phyloP scores from a whole-genome alignment of 371 early-diverging fungal species.

The Choanephora cucurbitarum region DNA sequence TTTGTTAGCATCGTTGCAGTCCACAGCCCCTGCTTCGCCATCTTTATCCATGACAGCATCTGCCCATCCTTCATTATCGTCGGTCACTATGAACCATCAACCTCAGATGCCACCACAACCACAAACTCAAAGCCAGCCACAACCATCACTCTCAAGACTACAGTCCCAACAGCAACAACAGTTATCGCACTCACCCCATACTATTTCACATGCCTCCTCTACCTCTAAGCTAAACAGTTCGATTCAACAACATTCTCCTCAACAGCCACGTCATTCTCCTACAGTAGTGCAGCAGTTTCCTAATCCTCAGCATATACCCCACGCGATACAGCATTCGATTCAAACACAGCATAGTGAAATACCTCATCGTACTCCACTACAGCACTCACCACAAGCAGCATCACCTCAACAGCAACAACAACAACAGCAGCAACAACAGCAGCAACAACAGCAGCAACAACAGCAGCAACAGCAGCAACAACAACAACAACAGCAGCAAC shows the following conservation, averaged over 20 bases:
- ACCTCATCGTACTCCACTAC: constrained; percentile 4
- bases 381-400: neutral
- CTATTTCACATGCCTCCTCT: constrained; percentile 5
- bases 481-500: constrained; percentile 1
- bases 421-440: constrained; percentile 6
- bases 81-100: neutral
- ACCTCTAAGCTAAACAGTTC: neutral
- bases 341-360: constrained; percentile 1
- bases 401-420: constrained; percentile 3
- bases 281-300: constrained; percentile 6
- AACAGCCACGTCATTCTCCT: constrained; percentile 5
- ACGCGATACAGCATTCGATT: constrained; percentile 1
- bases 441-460: constrained; percentile 6
- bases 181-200: neutral
- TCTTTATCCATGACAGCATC: too few relatives aligned
- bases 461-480: neutral
- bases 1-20: too few relatives aligned
- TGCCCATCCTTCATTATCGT: too few relatives aligned
- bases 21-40: too few relatives aligned
- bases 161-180: neutral
- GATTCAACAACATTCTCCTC: constrained; percentile 12
- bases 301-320: constrained; percentile 3
- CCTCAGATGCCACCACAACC: neutral
- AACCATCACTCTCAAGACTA: too few relatives aligned
- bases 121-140: neutral